Evolutionary conservation across 352 stramenopile genomes (phyloP).

Genomic region (Peronospora tabacina): DNA sequence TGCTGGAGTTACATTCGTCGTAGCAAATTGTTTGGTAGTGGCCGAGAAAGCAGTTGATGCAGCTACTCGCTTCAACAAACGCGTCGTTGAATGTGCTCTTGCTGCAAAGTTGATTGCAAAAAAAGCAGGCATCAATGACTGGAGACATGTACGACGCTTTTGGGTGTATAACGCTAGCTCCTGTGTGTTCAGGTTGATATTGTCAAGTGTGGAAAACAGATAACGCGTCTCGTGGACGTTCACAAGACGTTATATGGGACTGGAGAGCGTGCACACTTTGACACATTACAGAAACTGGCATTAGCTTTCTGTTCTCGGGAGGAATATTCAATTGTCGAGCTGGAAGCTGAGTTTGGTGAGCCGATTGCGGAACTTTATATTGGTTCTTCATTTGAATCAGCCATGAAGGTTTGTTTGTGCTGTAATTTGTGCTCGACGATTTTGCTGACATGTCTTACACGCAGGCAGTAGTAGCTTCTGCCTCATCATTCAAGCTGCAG

Average conservation of each 20-base stretch:
- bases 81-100: slow-evolving; percentile 69
- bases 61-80: slow-evolving; percentile 60
- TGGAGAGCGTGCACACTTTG: slow-evolving; percentile 8
- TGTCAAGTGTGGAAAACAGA: slow-evolving; percentile 18
- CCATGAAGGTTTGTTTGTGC: slow-evolving; percentile 24
- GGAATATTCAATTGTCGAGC: slow-evolving; percentile 25
- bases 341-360: slow-evolving; percentile 25
- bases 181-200: not conserved
- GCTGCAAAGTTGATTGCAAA: slow-evolving; percentile 65
- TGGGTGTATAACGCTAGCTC: not conserved
- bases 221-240: slow-evolving; percentile 39
- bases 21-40: slow-evolving; percentile 62
- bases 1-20: slow-evolving; percentile 47
- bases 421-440: not conserved
- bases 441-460: not conserved
- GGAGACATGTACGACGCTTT: slow-evolving; percentile 28
- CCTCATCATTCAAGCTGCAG: slow-evolving; percentile 36
- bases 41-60: slow-evolving; percentile 73
- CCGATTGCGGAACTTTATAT: slow-evolving; percentile 26
- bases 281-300: slow-evolving; percentile 27
- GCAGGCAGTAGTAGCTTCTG: slow-evolving; percentile 31
- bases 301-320: slow-evolving; percentile 13
- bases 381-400: slow-evolving; percentile 27
- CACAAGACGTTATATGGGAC: slow-evolving; percentile 21
- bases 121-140: slow-evolving; percentile 26